Percentiles rank a stretch among this genome's conserved stretches.
Conservation (phyloP, 2,329 filamentous ascomycete species). For the Fusarium sp. region DNA sequence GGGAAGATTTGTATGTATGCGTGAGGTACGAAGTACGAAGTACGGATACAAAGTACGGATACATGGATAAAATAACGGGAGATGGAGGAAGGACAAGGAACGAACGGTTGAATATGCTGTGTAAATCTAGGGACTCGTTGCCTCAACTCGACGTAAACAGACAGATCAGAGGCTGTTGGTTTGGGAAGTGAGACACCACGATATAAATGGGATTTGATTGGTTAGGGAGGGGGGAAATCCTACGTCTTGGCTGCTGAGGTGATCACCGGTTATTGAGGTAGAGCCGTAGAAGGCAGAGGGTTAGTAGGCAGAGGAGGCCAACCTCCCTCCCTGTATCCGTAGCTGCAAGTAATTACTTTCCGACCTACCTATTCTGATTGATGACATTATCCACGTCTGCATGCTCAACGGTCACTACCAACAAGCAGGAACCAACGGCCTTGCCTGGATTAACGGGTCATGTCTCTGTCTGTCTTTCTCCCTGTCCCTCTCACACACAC, state of each 20-base stretch:
- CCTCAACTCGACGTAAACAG: neutral
- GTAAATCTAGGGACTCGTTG: neutral
- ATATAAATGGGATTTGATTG: conserved; percentile 38
- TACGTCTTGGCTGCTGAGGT: conserved; percentile 14
- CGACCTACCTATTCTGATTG: too few relatives aligned
- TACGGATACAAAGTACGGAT: neutral
- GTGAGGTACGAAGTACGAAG: neutral
- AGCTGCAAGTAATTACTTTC: neutral
- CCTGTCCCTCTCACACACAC: too few relatives aligned
- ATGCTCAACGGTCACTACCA: neutral
- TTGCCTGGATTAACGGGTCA: conserved; percentile 20
- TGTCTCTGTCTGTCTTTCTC: neutral
- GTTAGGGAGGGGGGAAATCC: neutral
- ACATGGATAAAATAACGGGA: neutral
- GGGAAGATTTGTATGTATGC: neutral
- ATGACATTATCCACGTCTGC: neutral
- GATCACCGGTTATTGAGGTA: too few relatives aligned
- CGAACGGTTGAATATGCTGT: neutral
- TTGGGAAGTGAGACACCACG: conserved; percentile 42
- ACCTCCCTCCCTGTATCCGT: conserved; percentile 17
- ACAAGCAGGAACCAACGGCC: neutral
- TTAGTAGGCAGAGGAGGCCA: neutral
- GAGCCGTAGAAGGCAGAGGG: too few relatives aligned
- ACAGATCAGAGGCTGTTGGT: conserved; percentile 3
- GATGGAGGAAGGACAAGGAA: neutral